Evolutionary conservation across 306 rosid species (phyloP), one percentile per base, ranked within the genome.

Genomic region (Cyamopsis tetragonoloba): DNA sequence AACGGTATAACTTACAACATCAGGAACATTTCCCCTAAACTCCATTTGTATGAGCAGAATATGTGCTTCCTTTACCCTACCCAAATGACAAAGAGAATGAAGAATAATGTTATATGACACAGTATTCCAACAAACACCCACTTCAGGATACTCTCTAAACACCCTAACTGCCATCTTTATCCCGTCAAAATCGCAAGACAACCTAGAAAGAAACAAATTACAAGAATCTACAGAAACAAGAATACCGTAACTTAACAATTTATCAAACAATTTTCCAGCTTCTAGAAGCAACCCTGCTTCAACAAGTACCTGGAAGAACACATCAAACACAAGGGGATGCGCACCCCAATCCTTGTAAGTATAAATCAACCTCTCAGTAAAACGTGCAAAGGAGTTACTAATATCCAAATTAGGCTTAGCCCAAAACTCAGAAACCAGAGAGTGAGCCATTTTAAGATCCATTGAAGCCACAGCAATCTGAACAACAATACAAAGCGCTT

Each of bases 281-380:
- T 89, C 85, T 8, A 56, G 51, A 43, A 89, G 67, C 76, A 69
- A 30, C 66, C 91, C 92, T 30, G 75, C 70, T 55, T 92, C 92
- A 41, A 89, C 96, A 27, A 89, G 85, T 31, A 82, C 95, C 71
- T 85, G 86, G 71, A 92, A 89, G 58, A 80, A 82, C 49, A 92
- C 75, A 69, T 92, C 92, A 62, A 89, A 92, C 22, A 86, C 86
- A 75, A 68, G 69, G 41, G 98, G 96, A 23, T 87, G 84, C 22
- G 89, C 77, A 50, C 91, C 91, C 96, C 93, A 91, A 10, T 84
- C 82, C 80, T 91, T 91, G 35, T 91, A 88, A 5, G 97, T 91
- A 81, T 88, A 88, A 44, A 88, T 88, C 73, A 91, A 44, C 53
- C 80, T 72, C 66, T 86, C 88, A 15, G 69, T 69, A 80, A 88